Base-by-base conservation (phyloP, 2,329 filamentous ascomycete species). In the Pezicula carpinea region DNA sequence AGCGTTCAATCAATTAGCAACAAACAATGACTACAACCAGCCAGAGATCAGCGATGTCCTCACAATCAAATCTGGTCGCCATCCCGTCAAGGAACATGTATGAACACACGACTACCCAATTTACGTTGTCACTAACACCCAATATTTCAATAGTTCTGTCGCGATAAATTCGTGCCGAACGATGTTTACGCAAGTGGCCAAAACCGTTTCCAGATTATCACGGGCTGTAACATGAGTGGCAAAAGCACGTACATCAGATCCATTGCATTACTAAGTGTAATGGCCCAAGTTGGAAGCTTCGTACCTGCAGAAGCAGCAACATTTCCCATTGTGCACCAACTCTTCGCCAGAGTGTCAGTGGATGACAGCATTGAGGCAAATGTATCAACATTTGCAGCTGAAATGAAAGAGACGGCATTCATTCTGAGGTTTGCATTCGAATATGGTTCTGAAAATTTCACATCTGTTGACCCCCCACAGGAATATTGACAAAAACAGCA, bases 171-270 rank as follows among this genome's bases (percentile, higher is more conserved):
- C 61, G 74, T 97, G 3, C 87, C 93, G 0, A 97, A 97, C 53
- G 91, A 97, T 59, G 87, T 91, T 22, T 97, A 91, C 59, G 85
- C 89, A 3, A 87, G 84, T 0, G 77, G 85, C 29, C 83, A 92
- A 50, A 82, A 83, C 31, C 82, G 91, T 1, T 95, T 96, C 59
- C 91, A 97, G 55, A 86, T 97, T 51, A 84, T 99, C 53, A 97
- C 92, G 0, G 92, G 93, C 3, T 95, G 89, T 64, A 99, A 99
- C 59, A 99, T 99, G 93, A 95, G 89, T 57, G 93, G 91, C 1
- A 99, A 97, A 65, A 95, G 87, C 53, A 99, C 91, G 0, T 97
- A 96, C 60, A 96, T 97, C 52, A 82, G 89, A 42, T 85, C 87
- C 2, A 74, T 95, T 19, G 88, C 92, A 0, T 71, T 99, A 26